A percentile compares a stretch with the other conserved stretches of the same genome.
These are phyloP conservation scores for Albophoma yamanashiensis DNA, from an alignment of 2,329 filamentous ascomycete species.

Conservation along the genomic window DNA sequence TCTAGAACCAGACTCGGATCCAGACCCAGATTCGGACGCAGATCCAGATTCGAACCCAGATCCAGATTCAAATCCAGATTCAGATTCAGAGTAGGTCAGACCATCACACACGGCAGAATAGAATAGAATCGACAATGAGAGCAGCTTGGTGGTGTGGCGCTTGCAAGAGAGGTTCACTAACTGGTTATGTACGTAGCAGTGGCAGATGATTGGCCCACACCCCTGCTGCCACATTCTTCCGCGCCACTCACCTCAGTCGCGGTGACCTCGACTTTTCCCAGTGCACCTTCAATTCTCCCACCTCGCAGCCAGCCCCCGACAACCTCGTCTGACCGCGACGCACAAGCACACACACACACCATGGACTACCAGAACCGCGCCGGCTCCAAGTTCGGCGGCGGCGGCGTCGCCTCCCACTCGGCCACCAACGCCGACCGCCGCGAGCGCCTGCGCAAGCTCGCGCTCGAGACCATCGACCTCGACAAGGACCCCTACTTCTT, in stretches of 20 bases:
- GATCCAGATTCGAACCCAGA: too few relatives aligned
- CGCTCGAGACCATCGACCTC: constrained; percentile 96
- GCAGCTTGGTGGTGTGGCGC: too few relatives aligned
- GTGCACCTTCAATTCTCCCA: not conserved
- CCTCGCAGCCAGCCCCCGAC: constrained; percentile 24
- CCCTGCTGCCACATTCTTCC: not conserved
- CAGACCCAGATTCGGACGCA: too few relatives aligned
- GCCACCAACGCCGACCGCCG: constrained; percentile 94
- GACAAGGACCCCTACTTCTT: constrained; percentile 99
- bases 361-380: constrained; percentile 85
- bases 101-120: too few relatives aligned
- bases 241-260: not conserved
- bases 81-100: not conserved
- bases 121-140: not conserved
- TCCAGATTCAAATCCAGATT: too few relatives aligned
- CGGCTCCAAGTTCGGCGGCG: constrained; percentile 95
- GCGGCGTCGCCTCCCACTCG: constrained; percentile 86
- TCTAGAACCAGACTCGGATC: too few relatives aligned
- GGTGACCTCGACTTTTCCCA: not conserved
- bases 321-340: constrained; percentile 50
- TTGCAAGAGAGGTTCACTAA: too few relatives aligned
- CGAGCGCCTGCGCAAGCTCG: constrained; percentile 94
- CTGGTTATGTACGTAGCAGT: too few relatives aligned
- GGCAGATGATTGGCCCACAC: not conserved
- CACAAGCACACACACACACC: not conserved